Evolutionary conservation across 352 stramenopile genomes (phyloP), one percentile per base, ranked within the genome.

Genomic region (Globisporangium barbulae): DNA sequence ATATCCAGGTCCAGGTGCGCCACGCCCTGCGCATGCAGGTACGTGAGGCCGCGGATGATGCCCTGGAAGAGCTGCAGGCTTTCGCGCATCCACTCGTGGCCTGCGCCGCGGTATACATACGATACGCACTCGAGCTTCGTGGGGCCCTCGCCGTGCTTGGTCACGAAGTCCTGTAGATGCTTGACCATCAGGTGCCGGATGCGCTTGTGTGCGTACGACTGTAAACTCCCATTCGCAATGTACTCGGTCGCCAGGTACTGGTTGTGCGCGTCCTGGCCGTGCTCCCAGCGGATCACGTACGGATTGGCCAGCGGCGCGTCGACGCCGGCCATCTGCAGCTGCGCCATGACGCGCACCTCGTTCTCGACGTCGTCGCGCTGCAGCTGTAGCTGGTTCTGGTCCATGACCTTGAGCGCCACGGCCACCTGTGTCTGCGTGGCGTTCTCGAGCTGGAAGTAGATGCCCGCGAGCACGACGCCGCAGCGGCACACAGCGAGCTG

Each of bases 351-450:
- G 28, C 86, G 86, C 31, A 93, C 71, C 63, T 95, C 86, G 64
- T 71, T 90, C 57, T 92, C 84, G 17, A 93, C 76, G 71, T 93
- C 84, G 75, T 95, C 86, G 25, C 77, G 73, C 66, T 95, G 84
- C 52, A 89, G 31, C 30, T 76, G n/a, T 31, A 95, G 64, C 62
- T 93, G 83, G 1, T 64, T 54, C 30, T 81, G 78, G 71, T 93
- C 84, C 86, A 95, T 93, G 39, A 89, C 73, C 58, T 95, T 95
- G 37, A 95, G 73, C 39, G 86, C 86, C 25, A 93, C 84, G 21
- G 84, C 69, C 0, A 84, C 62, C 59, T 91, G 80, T 39, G 72
- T 52, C 10, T 79, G 65, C 1, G 75, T 80, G 17, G 74, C 71
- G 15, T 72, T 68, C 25, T 87, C 63, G 13, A 83, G 56, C 19